Conservation (phyloP, 1,139 yeast genomes). For the Saccharomyces hybrid region DNA sequence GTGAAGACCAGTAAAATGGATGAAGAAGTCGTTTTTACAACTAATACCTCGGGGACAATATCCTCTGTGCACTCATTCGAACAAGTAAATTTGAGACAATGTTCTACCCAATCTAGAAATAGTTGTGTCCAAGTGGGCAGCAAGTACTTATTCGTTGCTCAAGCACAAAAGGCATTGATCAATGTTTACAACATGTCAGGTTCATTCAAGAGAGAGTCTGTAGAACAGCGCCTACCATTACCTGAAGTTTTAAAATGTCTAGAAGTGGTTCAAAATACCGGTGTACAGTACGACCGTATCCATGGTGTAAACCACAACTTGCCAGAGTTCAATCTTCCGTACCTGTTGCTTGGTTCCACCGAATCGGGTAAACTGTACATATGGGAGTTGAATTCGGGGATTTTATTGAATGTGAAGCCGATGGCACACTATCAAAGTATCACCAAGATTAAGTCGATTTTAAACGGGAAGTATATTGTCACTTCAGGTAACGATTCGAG, state of each 20-base stretch:
- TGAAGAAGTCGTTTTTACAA: constrained; percentile 29
- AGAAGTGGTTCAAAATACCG: constrained; percentile 24
- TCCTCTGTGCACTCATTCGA: constrained; percentile 27
- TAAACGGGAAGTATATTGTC: constrained; percentile 61
- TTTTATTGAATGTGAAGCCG: constrained; percentile 62
- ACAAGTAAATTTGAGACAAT: constrained; percentile 28
- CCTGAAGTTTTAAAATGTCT: constrained; percentile 72
- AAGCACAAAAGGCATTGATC: constrained; percentile 61
- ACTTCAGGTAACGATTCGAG: constrained; percentile 79
- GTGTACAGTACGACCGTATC: not conserved
- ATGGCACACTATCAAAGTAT: constrained; percentile 76
- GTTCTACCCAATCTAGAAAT: constrained; percentile 35
- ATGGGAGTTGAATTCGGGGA: constrained; percentile 84
- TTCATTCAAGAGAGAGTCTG: constrained; percentile 52
- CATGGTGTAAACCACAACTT: constrained; percentile 13
- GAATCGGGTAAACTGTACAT: constrained; percentile 60
- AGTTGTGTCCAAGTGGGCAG: constrained; percentile 37
- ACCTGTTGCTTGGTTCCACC: constrained; percentile 57
- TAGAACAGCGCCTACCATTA: constrained; percentile 75
- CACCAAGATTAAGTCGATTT: constrained; percentile 49
- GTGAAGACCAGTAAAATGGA: constrained; percentile 18
- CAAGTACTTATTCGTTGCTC: constrained; percentile 52
- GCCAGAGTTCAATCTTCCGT: constrained; percentile 45
- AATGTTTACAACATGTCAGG: constrained; percentile 63
- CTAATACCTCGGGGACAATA: constrained; percentile 25